Evolutionary conservation across 495 filamentous ascomycete genomes (phyloP).

Genomic region (Penicillium pancosmium): DNA sequence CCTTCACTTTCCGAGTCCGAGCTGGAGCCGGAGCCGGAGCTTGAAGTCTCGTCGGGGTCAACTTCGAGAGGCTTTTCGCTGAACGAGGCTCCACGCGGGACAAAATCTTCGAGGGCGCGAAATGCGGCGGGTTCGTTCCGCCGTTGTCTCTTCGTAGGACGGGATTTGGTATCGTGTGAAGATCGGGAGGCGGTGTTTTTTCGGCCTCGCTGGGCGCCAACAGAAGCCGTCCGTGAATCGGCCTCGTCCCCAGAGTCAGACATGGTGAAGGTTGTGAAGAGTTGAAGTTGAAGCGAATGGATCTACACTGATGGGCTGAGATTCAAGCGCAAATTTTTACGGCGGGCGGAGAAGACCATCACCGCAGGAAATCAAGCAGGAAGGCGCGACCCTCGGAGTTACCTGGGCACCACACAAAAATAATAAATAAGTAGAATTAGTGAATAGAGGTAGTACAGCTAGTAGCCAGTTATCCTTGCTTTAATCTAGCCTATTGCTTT

Average conservation of each 20-base stretch:
- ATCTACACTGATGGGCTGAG: conserved; percentile 5
- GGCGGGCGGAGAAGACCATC: conserved; percentile 22
- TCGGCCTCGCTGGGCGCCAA: conserved; percentile 35
- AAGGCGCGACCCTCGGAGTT: too few species aligned
- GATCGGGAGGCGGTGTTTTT: conserved; percentile 24
- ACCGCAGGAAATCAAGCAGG: conserved; percentile 8
- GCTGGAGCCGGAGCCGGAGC: conserved; percentile 31
- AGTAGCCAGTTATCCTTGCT: too few species aligned
- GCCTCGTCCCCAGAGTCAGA: conserved; percentile 40
- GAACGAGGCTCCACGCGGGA: conserved; percentile 44
- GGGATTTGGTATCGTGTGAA: conserved; percentile 29
- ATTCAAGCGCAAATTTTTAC: conserved; percentile 28
- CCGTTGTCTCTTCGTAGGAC: conserved; percentile 36
- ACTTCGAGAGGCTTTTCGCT: conserved; percentile 36
- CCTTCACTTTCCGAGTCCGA: conserved; percentile 12
- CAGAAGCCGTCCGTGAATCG: conserved; percentile 46
- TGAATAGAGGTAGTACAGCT: too few species aligned
- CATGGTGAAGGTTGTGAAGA: conserved; percentile 25
- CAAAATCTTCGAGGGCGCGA: conserved; percentile 37
- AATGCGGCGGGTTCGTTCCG: conserved; percentile 26
- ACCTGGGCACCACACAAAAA: too few species aligned
- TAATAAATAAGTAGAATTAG: too few species aligned
- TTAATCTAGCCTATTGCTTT: too few species aligned
- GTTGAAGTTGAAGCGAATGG: not conserved
- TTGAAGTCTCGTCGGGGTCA: conserved; percentile 40